phyloP scores from a whole-genome alignment of 306 rosid species.

The Pyrus bretschneideri region DNA sequence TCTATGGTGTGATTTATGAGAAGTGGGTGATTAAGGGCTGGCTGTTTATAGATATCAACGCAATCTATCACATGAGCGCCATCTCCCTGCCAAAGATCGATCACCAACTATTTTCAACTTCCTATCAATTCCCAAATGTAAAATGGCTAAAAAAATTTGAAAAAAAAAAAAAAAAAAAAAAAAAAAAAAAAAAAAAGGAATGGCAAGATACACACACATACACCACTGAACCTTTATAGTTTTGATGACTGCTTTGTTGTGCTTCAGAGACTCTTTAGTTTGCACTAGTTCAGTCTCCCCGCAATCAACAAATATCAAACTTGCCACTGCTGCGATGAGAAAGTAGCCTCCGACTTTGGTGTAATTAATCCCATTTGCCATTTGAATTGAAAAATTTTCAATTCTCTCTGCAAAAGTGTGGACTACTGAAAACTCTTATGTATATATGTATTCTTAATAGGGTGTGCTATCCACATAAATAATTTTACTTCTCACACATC shows the following conservation, averaged over 20 bases:
- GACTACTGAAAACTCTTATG: not conserved
- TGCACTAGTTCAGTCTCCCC: not conserved
- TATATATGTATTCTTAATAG: too few species aligned
- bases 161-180: too few species aligned
- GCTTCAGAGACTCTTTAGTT: not conserved
- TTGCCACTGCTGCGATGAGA: not conserved
- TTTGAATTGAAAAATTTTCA: not conserved
- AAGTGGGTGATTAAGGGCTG: constrained; percentile 23
- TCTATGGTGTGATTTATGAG: constrained; percentile 17
- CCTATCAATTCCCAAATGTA: not conserved
- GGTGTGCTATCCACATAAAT: too few species aligned
- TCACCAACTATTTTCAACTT: not conserved
- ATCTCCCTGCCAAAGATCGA: not conserved
- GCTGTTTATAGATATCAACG: constrained; percentile 18
- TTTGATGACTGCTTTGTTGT: not conserved
- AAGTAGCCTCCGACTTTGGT: not conserved
- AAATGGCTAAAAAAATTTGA: not conserved
- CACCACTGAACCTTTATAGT: not conserved
- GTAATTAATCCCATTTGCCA: not conserved
- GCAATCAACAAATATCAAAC: not conserved
- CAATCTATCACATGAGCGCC: constrained; percentile 18
- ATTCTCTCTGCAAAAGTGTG: not conserved
- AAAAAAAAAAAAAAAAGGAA: not conserved
- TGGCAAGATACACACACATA: too few species aligned
- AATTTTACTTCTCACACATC: too few species aligned